Conservation (phyloP, 495 filamentous ascomycete genomes). For the Xylaria telfairii region DNA sequence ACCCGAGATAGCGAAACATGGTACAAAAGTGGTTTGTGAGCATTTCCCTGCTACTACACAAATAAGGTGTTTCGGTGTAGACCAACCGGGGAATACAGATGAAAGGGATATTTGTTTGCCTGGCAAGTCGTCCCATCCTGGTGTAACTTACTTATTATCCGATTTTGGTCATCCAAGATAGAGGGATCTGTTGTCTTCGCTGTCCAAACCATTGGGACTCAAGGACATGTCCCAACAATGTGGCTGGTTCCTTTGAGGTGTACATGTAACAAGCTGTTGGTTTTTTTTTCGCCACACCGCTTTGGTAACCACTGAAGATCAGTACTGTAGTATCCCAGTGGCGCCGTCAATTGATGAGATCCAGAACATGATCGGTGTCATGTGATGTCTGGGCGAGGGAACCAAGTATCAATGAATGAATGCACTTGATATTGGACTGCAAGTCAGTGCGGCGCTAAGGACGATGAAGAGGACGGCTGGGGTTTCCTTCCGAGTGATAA, state of each 20-base stretch:
- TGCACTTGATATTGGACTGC: neutral
- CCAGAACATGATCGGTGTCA: neutral
- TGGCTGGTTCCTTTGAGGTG: neutral
- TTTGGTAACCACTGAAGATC: neutral
- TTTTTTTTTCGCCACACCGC: neutral
- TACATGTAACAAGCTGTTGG: neutral
- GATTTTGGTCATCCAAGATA: too few species aligned
- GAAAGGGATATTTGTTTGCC: neutral
- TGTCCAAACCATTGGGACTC: neutral
- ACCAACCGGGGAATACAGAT: neutral
- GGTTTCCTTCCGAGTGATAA: neutral
- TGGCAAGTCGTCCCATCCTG: neutral
- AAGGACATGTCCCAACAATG: neutral
- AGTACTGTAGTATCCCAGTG: too few species aligned
- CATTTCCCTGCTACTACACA: neutral
- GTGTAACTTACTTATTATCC: neutral
- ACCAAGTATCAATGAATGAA: neutral
- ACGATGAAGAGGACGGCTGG: neutral
- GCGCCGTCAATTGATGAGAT: neutral
- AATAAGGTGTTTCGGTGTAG: neutral
- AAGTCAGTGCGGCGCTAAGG: neutral
- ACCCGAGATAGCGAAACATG: neutral
- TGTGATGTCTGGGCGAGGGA: neutral
- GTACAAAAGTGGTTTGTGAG: neutral
- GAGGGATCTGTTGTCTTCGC: neutral